A percentile compares a stretch with the other conserved stretches of the same genome.
Conservation (phyloP, 768 basidiomycete genomes). For the Boletus rubescentipes region DNA sequence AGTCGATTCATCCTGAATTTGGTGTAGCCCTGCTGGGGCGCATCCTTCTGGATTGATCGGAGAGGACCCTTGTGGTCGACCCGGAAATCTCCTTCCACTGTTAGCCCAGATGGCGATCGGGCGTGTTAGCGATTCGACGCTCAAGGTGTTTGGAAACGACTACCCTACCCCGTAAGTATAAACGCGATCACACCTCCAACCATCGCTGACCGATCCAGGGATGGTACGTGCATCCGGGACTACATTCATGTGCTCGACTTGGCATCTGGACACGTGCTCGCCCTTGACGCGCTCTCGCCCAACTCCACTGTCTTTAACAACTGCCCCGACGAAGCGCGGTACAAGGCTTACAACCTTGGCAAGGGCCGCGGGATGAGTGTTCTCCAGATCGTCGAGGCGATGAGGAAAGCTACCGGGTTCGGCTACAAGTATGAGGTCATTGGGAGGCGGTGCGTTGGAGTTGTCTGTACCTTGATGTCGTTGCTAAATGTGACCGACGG, state of each 20-base stretch:
- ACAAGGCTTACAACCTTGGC: slow-evolving; percentile 96
- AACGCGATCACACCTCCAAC: too few species aligned
- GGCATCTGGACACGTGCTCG: slow-evolving; percentile 89
- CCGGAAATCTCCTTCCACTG: slow-evolving; percentile 91
- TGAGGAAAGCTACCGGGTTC: slow-evolving; percentile 87
- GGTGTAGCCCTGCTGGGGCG: slow-evolving; percentile 87
- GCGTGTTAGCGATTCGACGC: slow-evolving; percentile 63
- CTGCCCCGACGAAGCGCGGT: slow-evolving; percentile 55
- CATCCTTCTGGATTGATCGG: slow-evolving; percentile 95
- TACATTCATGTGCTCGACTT: slow-evolving; percentile 93
- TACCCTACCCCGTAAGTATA: slow-evolving; percentile 83
- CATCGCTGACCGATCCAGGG: slow-evolving; percentile 43
- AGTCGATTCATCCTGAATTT: slow-evolving; percentile 4
- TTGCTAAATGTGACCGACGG: slow-evolving; percentile 7
- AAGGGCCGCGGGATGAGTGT: slow-evolving; percentile 92
- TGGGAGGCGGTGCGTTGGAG: slow-evolving; percentile 71
- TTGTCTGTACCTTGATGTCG: neutral
- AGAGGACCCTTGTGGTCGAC: slow-evolving; percentile 94
- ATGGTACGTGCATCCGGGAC: slow-evolving; percentile 98
- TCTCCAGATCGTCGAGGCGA: slow-evolving; percentile 90
- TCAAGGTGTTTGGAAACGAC: slow-evolving; percentile 94
- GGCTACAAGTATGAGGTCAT: slow-evolving; percentile 88
- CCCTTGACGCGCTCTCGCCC: slow-evolving; percentile 76
- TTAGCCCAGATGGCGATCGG: slow-evolving; percentile 95
- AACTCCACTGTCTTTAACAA: slow-evolving; percentile 58